A percentile compares a stretch with the other conserved stretches of the same genome.
These are phyloP conservation scores for Oenanthe sinensis DNA, from an alignment of 129 eudicot species.

Conservation along the genomic window DNA sequence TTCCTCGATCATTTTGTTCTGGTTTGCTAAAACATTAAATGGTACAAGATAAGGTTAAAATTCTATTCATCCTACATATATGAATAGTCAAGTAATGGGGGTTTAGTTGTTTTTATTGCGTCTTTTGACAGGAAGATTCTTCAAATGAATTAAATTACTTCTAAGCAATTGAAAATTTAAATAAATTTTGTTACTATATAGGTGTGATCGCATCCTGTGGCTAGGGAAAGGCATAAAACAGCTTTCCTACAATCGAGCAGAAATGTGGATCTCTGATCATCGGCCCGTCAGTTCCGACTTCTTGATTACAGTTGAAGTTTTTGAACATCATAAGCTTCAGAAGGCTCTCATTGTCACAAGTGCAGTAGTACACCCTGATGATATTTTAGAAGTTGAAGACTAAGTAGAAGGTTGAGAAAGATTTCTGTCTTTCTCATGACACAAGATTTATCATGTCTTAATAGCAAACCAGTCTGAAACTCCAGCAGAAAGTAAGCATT, in stretches of 20 bases:
- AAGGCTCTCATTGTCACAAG: constrained; percentile 68
- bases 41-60: neutral
- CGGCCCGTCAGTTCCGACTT: constrained; percentile 92
- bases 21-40: neutral
- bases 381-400: constrained; percentile 38
- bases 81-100: neutral
- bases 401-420: constrained; percentile 29
- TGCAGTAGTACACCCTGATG: constrained; percentile 76
- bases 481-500: neutral
- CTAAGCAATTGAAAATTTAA: neutral
- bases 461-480: neutral
- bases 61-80: neutral
- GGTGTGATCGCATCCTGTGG: constrained; percentile 98
- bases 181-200: constrained; percentile 10
- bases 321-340: constrained; percentile 66
- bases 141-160: neutral
- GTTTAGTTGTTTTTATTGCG: too few species aligned
- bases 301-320: constrained; percentile 68
- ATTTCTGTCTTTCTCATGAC: constrained; percentile 14
- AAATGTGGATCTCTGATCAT: constrained; percentile 74
- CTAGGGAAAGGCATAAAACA: constrained; percentile 87
- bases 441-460: neutral
- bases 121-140: too few species aligned
- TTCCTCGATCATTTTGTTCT: neutral
- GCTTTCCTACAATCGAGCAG: constrained; percentile 62